Base-by-base conservation (phyloP, 2,329 filamentous ascomycete species). In the Cercospora sp. region DNA sequence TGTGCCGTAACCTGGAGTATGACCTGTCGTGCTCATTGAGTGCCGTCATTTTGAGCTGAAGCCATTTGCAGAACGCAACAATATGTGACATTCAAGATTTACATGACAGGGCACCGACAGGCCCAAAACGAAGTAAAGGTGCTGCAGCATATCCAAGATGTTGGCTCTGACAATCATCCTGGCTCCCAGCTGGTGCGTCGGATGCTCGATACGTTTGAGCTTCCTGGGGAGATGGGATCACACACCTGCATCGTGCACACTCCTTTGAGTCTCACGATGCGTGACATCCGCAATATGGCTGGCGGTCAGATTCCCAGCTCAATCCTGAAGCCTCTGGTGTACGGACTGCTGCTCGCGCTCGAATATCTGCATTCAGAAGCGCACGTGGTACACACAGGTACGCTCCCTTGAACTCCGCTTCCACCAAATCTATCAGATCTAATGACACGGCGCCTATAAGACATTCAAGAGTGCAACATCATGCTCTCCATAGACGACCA, bases 1-100 rank as follows among this genome's bases (percentile, higher is more conserved):
- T 82, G 1, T 77, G 75, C 55, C 77, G 73, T 33, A 78, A 81
- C 73, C 75, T 80, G 16, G 57, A 60, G 63, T 63, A 55, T 18
- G 42, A 26, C 6, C 4, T 63, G 3, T 9, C 10, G 13, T 30
- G 3, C 1, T 26, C 36, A 51, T 3, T 33, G 30, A 31, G 8
- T 18, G 20, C 3, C 2, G 13, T 16, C 8, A 31, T 16, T 30
- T 31, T 33, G 3, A 20, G 13, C 18, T 58, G 55, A 58, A 18
- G 28, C 28, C 18, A 12, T 18, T 1, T 20, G 18, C 55, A 58
- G 55, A 20, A 58, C 26, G 7, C 55, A 33, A 20, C 28, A 31
- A 28, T 63, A 48, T 16, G 60, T 57, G 6, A 45, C 61, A 13
- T 12, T 64, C n/a, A 58, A 64, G 16, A 31, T 64, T 7, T 64